Base-by-base conservation (phyloP, 2,329 filamentous ascomycete species). In the Botrytis squamosa region DNA sequence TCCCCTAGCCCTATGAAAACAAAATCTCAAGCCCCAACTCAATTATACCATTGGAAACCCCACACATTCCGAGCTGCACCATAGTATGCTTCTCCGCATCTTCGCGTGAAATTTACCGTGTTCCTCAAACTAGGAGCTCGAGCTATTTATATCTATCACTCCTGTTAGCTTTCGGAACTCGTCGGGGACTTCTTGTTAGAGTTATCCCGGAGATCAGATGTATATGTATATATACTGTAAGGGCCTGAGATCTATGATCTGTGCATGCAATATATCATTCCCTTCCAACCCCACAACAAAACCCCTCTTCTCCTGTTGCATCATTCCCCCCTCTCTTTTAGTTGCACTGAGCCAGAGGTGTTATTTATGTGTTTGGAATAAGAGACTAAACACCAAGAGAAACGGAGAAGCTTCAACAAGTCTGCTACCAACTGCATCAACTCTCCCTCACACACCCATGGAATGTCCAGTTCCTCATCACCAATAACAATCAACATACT, bases 51-150 rank as follows among this genome's bases (percentile, higher is more conserved):
- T 18, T 57, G 1, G 14, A 4, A 29, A 18, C 6, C 14, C 14
- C 14, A 57, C 14, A 16, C 6, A n/a, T 16, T 29, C 16, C 52
- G 16, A 29, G 7, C n/a, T 9, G 4, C 12, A n/a, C 0, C 49
- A 14, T n/a, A 52, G 3, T 25, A 7, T 52, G 49, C 25, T 12
- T 25, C 0, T 4, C 4, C 1, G 22, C 9, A 49, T 12, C 9
- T 1, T 49, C 22, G 12, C 3, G 25, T 1, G 1, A 52, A n/a
- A 7, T 16, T 0, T n/a, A 0, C 25, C 0, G 49, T n/a, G 5
- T 52, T 52, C 12, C 12, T 16, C 49, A n/a, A 52, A 1, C 4
- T 16, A 14, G 2, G 1, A 3, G 3, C 10, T 52, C 25, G 12
- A n/a, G 10, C 12, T 52, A 14, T n/a, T n/a, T n/a, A n/a, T 52